Evolutionary conservation across 768 basidiomycete genomes (phyloP).

Genomic region (Sutorius australiensis): DNA sequence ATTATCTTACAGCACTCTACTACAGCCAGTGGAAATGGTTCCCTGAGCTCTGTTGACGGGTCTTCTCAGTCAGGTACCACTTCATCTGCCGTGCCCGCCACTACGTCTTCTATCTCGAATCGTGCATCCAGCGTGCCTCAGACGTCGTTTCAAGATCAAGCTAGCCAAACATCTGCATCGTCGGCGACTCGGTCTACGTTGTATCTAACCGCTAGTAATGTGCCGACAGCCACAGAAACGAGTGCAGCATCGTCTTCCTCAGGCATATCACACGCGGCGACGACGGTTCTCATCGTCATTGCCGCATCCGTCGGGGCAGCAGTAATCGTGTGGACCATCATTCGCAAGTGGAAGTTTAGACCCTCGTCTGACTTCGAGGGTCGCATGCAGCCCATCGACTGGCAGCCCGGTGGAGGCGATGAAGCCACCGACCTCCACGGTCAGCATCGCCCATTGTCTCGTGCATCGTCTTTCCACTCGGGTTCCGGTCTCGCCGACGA

Average conservation of each 20-base stretch:
- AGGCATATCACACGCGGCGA: slow-evolving; percentile 40
- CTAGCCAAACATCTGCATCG: slow-evolving; percentile 32
- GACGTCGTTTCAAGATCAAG: slow-evolving; percentile 3
- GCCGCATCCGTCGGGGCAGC: slow-evolving; percentile 65
- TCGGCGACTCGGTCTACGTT: slow-evolving; percentile 49
- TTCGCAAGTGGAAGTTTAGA: slow-evolving; percentile 89
- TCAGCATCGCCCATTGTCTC: slow-evolving; percentile 49
- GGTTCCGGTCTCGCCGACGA: slow-evolving; percentile 34
- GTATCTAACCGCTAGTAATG: slow-evolving; percentile 27
- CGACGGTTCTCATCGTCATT: slow-evolving; percentile 66
- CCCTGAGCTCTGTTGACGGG: slow-evolving; percentile 9
- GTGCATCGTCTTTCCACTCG: slow-evolving; percentile 70
- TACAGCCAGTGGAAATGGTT: slow-evolving; percentile 1
- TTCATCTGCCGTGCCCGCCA: slow-evolving; percentile 16
- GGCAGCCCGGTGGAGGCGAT: slow-evolving; percentile 59
- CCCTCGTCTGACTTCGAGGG: slow-evolving; percentile 77
- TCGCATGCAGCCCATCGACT: slow-evolving; percentile 85
- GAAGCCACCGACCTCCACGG: slow-evolving; percentile 45
- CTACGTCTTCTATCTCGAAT: slow-evolving; percentile 15
- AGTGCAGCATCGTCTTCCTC: slow-evolving; percentile 26
- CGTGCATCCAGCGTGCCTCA: slow-evolving; percentile 13
- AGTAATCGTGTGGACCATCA: slow-evolving; percentile 79
- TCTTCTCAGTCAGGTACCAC: slow-evolving; percentile 17
- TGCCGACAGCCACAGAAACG: slow-evolving; percentile 22
- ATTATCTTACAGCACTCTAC: slow-evolving; percentile 11